Conservation (phyloP, 768 basidiomycete genomes). For the Mycena rebaudengoi region DNA sequence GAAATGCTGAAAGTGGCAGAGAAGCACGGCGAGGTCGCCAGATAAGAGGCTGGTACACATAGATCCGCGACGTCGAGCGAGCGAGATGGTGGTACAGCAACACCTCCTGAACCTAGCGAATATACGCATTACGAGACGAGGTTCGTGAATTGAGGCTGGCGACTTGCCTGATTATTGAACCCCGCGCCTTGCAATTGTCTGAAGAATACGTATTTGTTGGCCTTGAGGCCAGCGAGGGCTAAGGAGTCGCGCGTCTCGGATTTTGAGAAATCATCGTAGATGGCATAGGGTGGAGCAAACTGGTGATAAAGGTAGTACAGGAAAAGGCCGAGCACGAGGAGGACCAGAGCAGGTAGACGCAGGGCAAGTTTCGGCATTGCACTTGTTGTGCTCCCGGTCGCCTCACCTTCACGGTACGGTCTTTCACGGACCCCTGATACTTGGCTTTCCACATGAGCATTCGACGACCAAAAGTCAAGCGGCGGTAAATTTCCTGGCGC, state of each 20-base stretch:
- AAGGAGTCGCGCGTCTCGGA: conserved; percentile 42
- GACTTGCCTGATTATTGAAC: conserved; percentile 62
- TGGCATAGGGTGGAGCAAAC: conserved; percentile 44
- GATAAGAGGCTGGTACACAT: conserved; percentile 55
- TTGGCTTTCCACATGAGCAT: no score
- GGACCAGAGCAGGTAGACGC: conserved; percentile 23
- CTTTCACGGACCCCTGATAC: no score
- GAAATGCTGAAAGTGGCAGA: conserved; percentile 54
- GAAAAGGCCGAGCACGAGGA: conserved; percentile 22
- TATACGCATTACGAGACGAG: conserved; percentile 3
- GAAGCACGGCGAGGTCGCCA: conserved; percentile 52
- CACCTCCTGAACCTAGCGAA: conserved; percentile 53
- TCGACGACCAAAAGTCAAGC: conserved; percentile 15
- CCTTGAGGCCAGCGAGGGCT: conserved; percentile 31
- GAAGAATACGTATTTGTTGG: conserved; percentile 51
- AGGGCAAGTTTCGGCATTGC: conserved; percentile 10
- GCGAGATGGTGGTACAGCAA: conserved; percentile 56
- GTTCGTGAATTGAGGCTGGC: no score
- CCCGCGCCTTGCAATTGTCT: conserved; percentile 57
- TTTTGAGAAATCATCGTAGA: conserved; percentile 44
- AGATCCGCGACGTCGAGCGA: conserved; percentile 46
- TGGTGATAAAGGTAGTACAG: conserved; percentile 43
- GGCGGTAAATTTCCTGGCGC: no score
- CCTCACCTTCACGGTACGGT: background rate
- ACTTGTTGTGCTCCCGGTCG: background rate